Conservation (phyloP, 805 yeast genomes). For the Wickerhamiella sergipiensis region DNA sequence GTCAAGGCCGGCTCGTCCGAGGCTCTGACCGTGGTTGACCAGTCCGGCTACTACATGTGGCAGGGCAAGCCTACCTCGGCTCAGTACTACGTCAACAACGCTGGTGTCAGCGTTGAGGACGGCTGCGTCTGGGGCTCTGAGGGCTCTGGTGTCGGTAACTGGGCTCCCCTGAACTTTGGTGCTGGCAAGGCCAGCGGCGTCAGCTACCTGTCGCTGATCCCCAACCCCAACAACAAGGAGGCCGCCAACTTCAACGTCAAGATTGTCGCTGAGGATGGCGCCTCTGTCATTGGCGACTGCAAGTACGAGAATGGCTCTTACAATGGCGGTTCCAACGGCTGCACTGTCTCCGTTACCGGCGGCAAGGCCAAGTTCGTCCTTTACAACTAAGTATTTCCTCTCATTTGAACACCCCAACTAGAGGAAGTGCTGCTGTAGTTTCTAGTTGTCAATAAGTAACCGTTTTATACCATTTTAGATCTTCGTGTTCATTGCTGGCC, state of each 20-base stretch:
- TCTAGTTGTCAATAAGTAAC: background rate
- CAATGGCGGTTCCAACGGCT: slow-evolving; percentile 71
- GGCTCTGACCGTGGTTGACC: slow-evolving; percentile 70
- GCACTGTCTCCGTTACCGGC: slow-evolving; percentile 78
- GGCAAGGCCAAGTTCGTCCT: slow-evolving; percentile 80
- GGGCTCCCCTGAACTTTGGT: slow-evolving; percentile 95
- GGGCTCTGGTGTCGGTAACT: slow-evolving; percentile 81
- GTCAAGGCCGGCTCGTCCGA: slow-evolving; percentile 51
- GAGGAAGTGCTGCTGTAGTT: background rate
- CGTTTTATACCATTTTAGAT: background rate
- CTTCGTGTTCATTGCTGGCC: background rate
- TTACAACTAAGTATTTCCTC: slow-evolving; percentile 26
- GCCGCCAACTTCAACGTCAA: slow-evolving; percentile 62
- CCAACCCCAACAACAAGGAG: slow-evolving; percentile 77
- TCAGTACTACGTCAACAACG: slow-evolving; percentile 94
- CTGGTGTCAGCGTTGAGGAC: slow-evolving; percentile 78
- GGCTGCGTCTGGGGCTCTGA: slow-evolving; percentile 90
- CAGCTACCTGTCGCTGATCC: slow-evolving; percentile 79
- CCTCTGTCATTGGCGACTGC: slow-evolving; percentile 60
- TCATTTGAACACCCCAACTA: background rate
- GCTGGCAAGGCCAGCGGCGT: slow-evolving; percentile 67
- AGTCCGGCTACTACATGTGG: slow-evolving; percentile 70
- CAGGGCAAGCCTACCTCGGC: slow-evolving; percentile 71
- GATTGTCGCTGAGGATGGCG: slow-evolving; percentile 59
- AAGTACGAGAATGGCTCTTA: slow-evolving; percentile 64